A percentile compares a stretch with the other conserved stretches of the same genome.
Conservation (phyloP, 495 filamentous ascomycete species). For the Podospora comata region DNA sequence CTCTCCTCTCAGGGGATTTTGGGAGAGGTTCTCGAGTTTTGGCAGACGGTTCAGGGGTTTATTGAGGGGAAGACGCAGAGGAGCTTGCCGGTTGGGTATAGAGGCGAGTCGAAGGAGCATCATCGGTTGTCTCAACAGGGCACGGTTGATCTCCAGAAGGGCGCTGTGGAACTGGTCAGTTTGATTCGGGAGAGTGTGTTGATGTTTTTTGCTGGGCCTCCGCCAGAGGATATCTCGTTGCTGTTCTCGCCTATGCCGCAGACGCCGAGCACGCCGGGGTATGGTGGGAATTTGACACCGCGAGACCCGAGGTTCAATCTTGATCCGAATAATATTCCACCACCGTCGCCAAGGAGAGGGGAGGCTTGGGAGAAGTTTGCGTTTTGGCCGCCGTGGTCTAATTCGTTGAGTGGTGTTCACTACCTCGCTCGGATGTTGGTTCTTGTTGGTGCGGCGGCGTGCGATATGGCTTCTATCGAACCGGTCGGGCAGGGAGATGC, state of each 20-base stretch:
- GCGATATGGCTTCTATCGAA: conserved; percentile 74
- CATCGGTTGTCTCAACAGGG: conserved; percentile 75
- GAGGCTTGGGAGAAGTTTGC: conserved; percentile 91
- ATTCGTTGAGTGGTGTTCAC: conserved; percentile 81
- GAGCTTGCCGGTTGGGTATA: conserved; percentile 75
- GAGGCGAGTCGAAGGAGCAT: conserved; percentile 77
- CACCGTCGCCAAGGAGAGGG: conserved; percentile 69
- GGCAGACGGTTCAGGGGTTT: conserved; percentile 88
- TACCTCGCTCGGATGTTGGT: conserved; percentile 79
- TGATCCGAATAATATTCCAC: conserved; percentile 70
- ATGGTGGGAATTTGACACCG: conserved; percentile 44
- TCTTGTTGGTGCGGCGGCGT: conserved; percentile 77
- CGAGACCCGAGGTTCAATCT: conserved; percentile 73
- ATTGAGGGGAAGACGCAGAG: conserved; percentile 82
- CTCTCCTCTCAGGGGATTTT: conserved; percentile 72
- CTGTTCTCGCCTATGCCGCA: conserved; percentile 75
- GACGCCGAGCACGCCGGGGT: conserved; percentile 64
- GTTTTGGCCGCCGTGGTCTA: conserved; percentile 93
- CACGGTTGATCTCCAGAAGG: conserved; percentile 68
- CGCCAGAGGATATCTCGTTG: conserved; percentile 82
- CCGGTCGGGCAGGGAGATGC: conserved; percentile 58
- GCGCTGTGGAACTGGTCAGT: conserved; percentile 73
- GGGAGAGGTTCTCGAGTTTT: conserved; percentile 87
- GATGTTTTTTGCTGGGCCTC: conserved; percentile 82
- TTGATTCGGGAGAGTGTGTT: conserved; percentile 75